Percentiles rank a stretch among this genome's conserved stretches.
Evolutionary conservation across 2,329 filamentous ascomycete genomes (phyloP).

Genomic region (Scedosporium apiospermum): DNA sequence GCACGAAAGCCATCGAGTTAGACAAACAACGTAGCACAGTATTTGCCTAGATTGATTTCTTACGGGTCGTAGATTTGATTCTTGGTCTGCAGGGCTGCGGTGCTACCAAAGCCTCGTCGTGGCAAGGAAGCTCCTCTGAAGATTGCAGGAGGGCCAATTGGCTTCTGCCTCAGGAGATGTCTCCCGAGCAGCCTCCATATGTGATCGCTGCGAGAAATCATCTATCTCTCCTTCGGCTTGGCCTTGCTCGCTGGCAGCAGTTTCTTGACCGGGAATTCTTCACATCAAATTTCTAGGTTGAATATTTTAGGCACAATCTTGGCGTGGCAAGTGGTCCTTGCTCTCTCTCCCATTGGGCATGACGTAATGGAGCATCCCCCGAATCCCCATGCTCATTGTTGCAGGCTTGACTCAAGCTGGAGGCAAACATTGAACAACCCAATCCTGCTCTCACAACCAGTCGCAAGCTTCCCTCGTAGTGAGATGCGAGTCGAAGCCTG

Average conservation of each 20-base stretch:
- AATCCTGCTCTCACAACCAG: no score
- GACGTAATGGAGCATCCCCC: neutral
- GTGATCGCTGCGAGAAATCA: neutral
- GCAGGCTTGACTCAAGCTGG: neutral
- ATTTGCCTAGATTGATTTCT: conserved; percentile 11
- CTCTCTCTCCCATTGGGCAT: neutral
- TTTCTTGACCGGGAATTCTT: neutral
- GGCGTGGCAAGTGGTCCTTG: neutral
- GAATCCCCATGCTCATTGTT: no score
- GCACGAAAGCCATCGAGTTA: conserved; percentile 4
- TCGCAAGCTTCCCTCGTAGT: no score
- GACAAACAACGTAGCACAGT: conserved; percentile 15
- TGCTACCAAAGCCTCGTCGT: conserved; percentile 3
- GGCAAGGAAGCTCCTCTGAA: neutral
- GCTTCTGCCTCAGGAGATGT: neutral
- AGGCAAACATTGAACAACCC: no score
- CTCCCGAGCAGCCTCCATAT: neutral
- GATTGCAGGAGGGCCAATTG: neutral
- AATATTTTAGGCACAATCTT: neutral
- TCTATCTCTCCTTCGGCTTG: neutral
- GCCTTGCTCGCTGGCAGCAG: neutral
- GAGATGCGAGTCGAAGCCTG: neutral
- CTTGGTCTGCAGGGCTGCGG: conserved; percentile 13
- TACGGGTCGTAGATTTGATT: conserved; percentile 26
- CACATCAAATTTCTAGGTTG: no score